phyloP scores from a whole-genome alignment of 495 filamentous ascomycete genomes.

The Podospora sp. region DNA sequence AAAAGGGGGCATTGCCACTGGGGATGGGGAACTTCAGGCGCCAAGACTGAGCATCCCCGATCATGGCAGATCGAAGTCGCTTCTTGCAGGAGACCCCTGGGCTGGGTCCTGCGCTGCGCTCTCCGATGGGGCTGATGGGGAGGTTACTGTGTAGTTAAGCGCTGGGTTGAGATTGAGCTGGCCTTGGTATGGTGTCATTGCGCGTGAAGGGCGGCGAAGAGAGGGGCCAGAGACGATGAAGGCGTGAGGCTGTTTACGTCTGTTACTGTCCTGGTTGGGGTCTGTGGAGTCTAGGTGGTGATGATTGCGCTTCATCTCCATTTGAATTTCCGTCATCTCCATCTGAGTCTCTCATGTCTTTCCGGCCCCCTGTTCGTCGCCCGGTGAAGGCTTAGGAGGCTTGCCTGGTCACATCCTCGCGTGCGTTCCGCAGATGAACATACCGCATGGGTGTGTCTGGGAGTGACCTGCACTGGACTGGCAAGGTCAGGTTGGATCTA shows the following conservation, averaged over 20 bases:
- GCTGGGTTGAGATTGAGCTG: neutral
- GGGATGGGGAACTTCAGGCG: neutral
- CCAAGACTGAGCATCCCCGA: neutral
- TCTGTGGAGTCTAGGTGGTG: no score
- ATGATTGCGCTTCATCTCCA: no score
- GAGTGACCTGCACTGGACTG: no score
- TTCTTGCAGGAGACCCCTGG: neutral
- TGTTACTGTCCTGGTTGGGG: no score
- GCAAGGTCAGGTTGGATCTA: no score
- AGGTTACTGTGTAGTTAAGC: neutral
- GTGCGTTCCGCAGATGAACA: no score
- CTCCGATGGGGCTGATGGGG: neutral
- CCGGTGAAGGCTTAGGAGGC: neutral
- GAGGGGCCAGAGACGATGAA: no score
- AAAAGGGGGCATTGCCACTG: neutral
- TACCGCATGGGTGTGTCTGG: no score
- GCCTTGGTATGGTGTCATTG: no score
- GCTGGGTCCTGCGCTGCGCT: neutral
- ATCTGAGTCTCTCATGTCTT: neutral
- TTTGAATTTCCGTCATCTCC: no score
- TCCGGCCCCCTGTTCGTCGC: neutral
- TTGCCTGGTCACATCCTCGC: neutral
- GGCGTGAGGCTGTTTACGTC: no score
- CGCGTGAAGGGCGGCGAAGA: no score
- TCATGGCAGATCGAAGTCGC: neutral